These are phyloP conservation scores for Phascolomyces articulosus DNA, from an alignment of 371 early-diverging fungal species.

Conservation along the genomic window DNA sequence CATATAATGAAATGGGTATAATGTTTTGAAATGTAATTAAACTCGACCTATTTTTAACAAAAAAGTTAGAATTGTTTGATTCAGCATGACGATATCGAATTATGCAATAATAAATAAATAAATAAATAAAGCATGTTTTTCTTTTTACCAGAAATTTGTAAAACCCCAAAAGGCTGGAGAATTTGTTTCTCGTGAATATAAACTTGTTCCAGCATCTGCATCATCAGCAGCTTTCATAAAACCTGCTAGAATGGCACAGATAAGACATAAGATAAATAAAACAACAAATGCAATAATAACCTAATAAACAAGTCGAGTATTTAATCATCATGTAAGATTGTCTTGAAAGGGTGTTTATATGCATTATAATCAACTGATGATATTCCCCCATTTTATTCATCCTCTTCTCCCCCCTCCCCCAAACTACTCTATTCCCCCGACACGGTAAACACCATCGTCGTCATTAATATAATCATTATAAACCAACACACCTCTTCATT, in stretches of 20 bases:
- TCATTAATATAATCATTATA: not conserved
- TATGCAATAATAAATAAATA: too few species aligned
- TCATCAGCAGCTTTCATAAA: slow-evolving; percentile 44
- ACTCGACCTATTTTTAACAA: slow-evolving; percentile 60
- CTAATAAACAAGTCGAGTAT: slow-evolving; percentile 22
- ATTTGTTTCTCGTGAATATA: slow-evolving; percentile 39
- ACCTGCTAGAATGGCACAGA: slow-evolving; percentile 72
- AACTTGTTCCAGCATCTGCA: slow-evolving; percentile 24
- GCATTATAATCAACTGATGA: too few species aligned
- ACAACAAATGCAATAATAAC: slow-evolving; percentile 80
- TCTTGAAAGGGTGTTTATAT: too few species aligned
- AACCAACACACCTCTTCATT: slow-evolving; percentile 62
- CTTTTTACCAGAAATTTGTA: slow-evolving; percentile 62
- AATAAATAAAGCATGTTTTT: not conserved
- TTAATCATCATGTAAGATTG: too few species aligned
- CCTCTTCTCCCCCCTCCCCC: not conserved
- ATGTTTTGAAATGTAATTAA: slow-evolving; percentile 92
- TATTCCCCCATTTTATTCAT: too few species aligned
- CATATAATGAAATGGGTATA: slow-evolving; percentile 94
- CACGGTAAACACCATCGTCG: too few species aligned
- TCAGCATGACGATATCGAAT: too few species aligned
- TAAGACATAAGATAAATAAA: slow-evolving; percentile 69
- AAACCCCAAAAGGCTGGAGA: slow-evolving; percentile 53
- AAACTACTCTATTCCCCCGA: too few species aligned
- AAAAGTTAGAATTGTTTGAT: too few species aligned